Evolutionary conservation across 768 basidiomycete genomes (phyloP).

Genomic region (Asterophora parasitica): DNA sequence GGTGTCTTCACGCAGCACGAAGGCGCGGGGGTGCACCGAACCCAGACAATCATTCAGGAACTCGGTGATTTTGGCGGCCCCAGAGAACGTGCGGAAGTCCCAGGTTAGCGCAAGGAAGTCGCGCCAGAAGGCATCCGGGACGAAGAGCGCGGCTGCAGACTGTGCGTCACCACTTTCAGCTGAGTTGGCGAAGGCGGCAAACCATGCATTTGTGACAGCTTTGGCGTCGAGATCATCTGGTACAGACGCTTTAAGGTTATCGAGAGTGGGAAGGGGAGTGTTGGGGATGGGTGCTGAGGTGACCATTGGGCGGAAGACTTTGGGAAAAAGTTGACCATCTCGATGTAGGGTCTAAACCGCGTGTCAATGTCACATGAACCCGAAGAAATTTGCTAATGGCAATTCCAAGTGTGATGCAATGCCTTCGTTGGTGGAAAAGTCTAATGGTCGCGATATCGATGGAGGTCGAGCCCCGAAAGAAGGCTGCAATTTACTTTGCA

Average conservation of each 20-base stretch:
- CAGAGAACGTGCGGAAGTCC: slow-evolving; percentile 23
- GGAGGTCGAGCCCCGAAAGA: no score
- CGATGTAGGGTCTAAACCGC: no score
- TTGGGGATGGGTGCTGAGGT: no score
- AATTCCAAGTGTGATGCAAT: no score
- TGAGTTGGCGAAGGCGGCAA: slow-evolving; percentile 18
- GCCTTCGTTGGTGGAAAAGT: no score
- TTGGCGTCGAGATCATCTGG: slow-evolving; percentile 18
- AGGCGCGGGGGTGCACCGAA: slow-evolving; percentile 20
- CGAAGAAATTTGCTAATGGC: no score
- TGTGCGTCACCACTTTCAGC: slow-evolving; percentile 14
- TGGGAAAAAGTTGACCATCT: no score
- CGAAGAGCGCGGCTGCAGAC: slow-evolving; percentile 16
- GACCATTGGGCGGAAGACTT: no score
- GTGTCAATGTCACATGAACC: no score
- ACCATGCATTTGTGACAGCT: slow-evolving; percentile 23
- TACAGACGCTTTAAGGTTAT: background rate
- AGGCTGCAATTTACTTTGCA: no score
- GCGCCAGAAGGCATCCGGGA: slow-evolving; percentile 18
- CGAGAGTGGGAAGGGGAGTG: no score
- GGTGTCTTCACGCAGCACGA: slow-evolving; percentile 25
- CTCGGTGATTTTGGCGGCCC: slow-evolving; percentile 10
- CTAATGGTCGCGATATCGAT: no score
- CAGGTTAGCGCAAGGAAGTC: slow-evolving; percentile 22
- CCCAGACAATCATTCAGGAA: slow-evolving; percentile 18